Conservation (phyloP, 179 eudicot genomes). For the Carnegiea gigantea region DNA sequence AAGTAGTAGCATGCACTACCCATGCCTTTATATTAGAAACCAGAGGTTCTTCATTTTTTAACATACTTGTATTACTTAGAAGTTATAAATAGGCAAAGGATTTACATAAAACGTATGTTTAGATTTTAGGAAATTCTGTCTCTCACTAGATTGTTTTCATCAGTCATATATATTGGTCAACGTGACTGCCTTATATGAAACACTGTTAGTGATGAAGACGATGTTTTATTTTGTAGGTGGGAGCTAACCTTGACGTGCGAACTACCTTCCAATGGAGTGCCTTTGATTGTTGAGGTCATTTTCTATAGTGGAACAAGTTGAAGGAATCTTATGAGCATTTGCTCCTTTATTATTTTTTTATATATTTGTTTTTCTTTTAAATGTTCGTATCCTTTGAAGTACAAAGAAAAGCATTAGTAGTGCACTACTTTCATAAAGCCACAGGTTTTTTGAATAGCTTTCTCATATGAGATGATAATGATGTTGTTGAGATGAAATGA, state of each 20-base stretch:
- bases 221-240: neutral
- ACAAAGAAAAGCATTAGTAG: constrained; percentile 21
- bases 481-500: constrained; percentile 16
- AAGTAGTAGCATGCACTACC: too few species aligned
- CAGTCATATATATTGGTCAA: constrained; percentile 18
- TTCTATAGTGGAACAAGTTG: neutral
- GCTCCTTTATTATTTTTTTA: neutral
- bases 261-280: neutral
- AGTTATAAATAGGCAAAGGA: too few species aligned
- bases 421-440: constrained; percentile 5
- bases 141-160: constrained; percentile 19
- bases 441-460: constrained; percentile 4
- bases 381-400: constrained; percentile 16
- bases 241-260: constrained; percentile 8
- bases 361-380: neutral
- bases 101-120: too few species aligned
- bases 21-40: too few species aligned
- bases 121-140: too few species aligned
- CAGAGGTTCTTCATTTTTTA: too few species aligned
- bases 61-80: too few species aligned
- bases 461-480: constrained; percentile 22
- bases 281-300: constrained; percentile 24
- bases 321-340: neutral
- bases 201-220: neutral
- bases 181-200: neutral